Evolutionary conservation across 345 rosid genomes (phyloP).

Genomic region (Corchorus capsularis): DNA sequence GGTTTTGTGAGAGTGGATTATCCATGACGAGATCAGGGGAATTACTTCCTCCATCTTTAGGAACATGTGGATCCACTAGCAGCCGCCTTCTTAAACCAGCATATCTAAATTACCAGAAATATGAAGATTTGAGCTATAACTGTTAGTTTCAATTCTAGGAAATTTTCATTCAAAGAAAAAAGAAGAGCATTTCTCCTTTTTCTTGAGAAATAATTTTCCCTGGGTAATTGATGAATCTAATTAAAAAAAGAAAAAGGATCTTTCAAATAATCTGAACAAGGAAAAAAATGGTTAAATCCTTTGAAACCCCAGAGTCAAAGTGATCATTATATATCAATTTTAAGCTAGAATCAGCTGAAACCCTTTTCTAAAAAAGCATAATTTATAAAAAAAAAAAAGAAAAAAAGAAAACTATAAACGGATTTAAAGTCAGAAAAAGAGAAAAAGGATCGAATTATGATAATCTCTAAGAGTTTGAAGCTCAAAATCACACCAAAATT

Average conservation of each 20-base stretch:
- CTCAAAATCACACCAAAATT: neutral
- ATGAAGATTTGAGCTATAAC: neutral
- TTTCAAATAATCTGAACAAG: neutral
- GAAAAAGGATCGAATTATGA: neutral
- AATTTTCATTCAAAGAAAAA: neutral
- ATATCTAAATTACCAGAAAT: conserved; percentile 49
- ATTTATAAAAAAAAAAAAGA: too few relatives aligned
- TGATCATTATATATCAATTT: neutral
- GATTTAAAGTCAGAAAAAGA: neutral
- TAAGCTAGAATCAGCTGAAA: conserved; percentile 13
- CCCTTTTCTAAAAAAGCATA: neutral
- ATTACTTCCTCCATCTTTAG: conserved; percentile 53
- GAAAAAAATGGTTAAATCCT: neutral
- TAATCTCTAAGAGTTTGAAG: neutral
- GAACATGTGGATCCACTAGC: conserved; percentile 73
- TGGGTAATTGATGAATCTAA: neutral
- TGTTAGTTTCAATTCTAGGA: neutral
- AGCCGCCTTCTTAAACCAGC: conserved; percentile 80
- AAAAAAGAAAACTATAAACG: too few relatives aligned
- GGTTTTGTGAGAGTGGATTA: conserved; percentile 95
- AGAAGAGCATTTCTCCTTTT: neutral
- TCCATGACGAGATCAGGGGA: conserved; percentile 75
- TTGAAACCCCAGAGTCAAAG: conserved; percentile 20
- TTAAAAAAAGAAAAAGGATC: neutral
- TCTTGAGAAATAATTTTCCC: neutral